A percentile compares a stretch with the other conserved stretches of the same genome.
Conservation (phyloP, 75 land plant genomes). For the Chamaecyparis obtusa region DNA sequence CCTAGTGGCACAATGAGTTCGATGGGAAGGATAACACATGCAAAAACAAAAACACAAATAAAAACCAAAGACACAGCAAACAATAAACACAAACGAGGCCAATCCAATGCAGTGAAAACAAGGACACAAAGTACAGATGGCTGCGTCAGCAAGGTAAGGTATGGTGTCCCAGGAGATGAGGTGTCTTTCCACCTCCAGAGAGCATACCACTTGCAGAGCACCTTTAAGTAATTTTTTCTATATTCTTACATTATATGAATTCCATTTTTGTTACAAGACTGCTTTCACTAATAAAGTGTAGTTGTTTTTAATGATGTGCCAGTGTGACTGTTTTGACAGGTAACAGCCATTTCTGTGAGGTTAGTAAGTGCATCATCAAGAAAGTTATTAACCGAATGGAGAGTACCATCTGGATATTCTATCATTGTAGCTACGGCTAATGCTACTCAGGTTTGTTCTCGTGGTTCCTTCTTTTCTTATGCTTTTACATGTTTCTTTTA, state of each 20-base stretch:
- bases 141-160: too few relatives aligned
- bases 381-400: conserved; percentile 79
- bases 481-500: neutral
- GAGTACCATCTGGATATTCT: conserved; percentile 75
- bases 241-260: neutral
- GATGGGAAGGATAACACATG: too few relatives aligned
- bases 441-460: conserved; percentile 76
- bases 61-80: too few relatives aligned
- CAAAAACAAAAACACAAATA: too few relatives aligned
- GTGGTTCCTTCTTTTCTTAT: neutral
- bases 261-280: neutral
- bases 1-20: too few relatives aligned
- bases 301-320: neutral
- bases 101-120: too few relatives aligned
- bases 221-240: too few relatives aligned
- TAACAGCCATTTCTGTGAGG: conserved; percentile 80
- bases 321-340: conserved; percentile 33
- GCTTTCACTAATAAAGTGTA: neutral
- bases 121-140: too few relatives aligned
- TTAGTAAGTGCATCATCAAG: conserved; percentile 83
- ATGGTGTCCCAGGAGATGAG: too few relatives aligned
- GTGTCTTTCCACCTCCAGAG: too few relatives aligned
- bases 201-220: too few relatives aligned
- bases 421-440: conserved; percentile 98
- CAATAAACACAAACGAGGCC: too few relatives aligned